Conservation (phyloP, 2,329 filamentous ascomycete species). For the Colletotrichum filicis region DNA sequence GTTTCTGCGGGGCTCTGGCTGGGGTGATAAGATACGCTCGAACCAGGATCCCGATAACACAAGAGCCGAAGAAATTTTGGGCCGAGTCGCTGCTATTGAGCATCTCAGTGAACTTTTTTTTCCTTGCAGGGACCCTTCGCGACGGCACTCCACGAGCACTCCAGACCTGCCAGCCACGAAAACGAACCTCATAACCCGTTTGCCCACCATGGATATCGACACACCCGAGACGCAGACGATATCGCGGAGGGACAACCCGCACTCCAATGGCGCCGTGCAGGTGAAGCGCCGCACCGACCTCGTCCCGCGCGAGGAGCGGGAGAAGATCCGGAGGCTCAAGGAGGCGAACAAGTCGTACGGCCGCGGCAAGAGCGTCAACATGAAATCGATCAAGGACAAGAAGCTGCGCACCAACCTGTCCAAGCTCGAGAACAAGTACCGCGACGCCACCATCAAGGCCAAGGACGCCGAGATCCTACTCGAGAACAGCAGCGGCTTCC, state of each 20-base stretch:
- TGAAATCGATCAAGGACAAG: constrained; percentile 83
- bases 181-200: neutral
- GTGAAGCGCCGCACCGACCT: constrained; percentile 64
- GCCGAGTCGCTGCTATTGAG: neutral
- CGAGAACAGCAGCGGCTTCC: constrained; percentile 85
- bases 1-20: neutral
- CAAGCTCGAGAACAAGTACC: constrained; percentile 83
- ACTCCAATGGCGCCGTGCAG: constrained; percentile 64
- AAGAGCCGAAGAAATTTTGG: constrained; percentile 21
- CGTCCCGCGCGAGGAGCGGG: constrained; percentile 60
- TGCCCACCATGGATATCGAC: constrained; percentile 47
- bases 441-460: constrained; percentile 82
- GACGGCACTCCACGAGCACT: constrained; percentile 1
- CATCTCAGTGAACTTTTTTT: constrained; percentile 9
- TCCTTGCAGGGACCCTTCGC: constrained; percentile 1
- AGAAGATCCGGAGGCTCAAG: constrained; percentile 62
- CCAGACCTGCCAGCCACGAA: neutral
- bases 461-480: constrained; percentile 96
- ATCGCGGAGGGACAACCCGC: constrained; percentile 45
- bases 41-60: constrained; percentile 19
- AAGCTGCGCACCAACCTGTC: constrained; percentile 87
- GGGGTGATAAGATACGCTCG: constrained; percentile 42
- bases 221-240: constrained; percentile 49
- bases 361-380: constrained; percentile 79
- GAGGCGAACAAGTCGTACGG: constrained; percentile 84